Conservation (phyloP, 495 filamentous ascomycete genomes). For the Neurospora tetrasperma region DNA sequence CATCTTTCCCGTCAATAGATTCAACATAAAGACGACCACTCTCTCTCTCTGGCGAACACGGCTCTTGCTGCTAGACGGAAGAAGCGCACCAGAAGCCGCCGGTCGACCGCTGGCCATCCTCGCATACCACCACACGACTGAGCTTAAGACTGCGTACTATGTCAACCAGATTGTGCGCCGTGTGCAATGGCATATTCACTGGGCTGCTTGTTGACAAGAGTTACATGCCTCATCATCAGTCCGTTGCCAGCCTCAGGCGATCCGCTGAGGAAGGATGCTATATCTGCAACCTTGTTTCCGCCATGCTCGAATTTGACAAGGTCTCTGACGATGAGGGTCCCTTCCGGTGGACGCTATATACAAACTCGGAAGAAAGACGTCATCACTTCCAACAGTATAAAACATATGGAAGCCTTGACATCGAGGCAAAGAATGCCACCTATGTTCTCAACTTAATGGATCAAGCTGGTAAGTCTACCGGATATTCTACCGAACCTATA, state of each 20-base stretch:
- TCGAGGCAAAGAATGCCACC: too few relatives aligned
- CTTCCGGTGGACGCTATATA: too few relatives aligned
- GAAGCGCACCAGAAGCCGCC: neutral
- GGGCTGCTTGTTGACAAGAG: neutral
- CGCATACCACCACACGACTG: neutral
- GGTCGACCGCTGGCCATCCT: neutral
- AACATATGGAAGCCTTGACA: too few relatives aligned
- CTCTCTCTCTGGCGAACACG: neutral
- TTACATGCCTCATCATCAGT: neutral
- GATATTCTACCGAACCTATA: too few relatives aligned
- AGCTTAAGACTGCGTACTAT: neutral
- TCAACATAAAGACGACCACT: neutral
- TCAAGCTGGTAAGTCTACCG: too few relatives aligned
- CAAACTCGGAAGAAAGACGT: too few relatives aligned
- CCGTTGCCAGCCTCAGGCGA: neutral
- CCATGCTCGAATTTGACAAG: fast-evolving
- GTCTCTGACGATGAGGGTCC: neutral
- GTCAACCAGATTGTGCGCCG: neutral
- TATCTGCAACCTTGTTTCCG: neutral
- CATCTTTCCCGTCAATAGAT: neutral
- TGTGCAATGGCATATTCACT: neutral
- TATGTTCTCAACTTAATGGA: too few relatives aligned
- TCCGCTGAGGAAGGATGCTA: neutral
- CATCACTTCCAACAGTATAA: too few relatives aligned
- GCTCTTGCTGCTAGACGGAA: neutral